Conservation (phyloP, 192 early-diverging fungal genomes). For the Linnemannia elongata region DNA sequence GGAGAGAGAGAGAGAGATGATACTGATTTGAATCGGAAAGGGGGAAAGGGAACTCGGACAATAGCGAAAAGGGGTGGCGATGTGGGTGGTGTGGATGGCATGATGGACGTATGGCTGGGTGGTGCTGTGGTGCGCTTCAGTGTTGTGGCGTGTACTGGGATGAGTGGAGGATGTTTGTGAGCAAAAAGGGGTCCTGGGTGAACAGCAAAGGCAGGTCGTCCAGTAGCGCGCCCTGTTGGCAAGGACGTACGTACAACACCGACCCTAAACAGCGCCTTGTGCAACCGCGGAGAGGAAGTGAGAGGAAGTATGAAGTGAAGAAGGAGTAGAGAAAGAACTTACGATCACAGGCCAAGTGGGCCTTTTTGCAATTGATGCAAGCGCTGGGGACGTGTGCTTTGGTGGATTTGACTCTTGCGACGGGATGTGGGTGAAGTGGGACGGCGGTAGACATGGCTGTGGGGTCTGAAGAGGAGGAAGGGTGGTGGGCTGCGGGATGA, state of each 20-base stretch:
- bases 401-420: slow-evolving; percentile 50
- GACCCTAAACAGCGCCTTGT: neutral
- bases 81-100: slow-evolving; percentile 7
- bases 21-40: neutral
- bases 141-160: neutral
- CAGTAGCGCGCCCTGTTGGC: neutral
- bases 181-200: slow-evolving; percentile 1
- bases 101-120: neutral
- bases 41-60: neutral
- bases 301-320: neutral
- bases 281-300: neutral
- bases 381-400: slow-evolving; percentile 89
- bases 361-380: slow-evolving; percentile 90
- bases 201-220: neutral
- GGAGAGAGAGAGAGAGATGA: too few species aligned
- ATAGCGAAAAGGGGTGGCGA: neutral
- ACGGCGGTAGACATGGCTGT: slow-evolving; percentile 14
- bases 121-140: neutral
- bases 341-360: slow-evolving; percentile 91
- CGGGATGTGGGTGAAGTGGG: slow-evolving; percentile 25
- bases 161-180: neutral
- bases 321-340: slow-evolving; percentile 42
- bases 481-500: slow-evolving; percentile 12
- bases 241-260: neutral
- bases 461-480: neutral